Conservation (phyloP, 805 yeast genomes). For the Blastobotrys peoriensis region DNA sequence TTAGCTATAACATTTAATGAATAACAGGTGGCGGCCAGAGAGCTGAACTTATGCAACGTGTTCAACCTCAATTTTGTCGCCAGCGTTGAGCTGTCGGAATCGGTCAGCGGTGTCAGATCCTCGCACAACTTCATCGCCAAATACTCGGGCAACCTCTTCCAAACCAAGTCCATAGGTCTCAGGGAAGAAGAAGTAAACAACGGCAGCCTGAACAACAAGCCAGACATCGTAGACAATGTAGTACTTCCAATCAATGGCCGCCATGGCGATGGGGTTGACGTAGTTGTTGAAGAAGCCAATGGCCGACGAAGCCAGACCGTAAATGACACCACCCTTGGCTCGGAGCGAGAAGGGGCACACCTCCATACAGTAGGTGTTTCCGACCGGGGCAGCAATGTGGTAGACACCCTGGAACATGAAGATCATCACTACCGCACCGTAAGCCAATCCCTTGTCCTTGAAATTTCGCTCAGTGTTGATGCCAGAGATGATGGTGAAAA, state of each 20-base stretch:
- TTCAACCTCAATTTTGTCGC: not conserved
- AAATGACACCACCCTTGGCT: constrained; percentile 37
- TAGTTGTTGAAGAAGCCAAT: constrained; percentile 29
- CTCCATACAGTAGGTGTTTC: constrained; percentile 20
- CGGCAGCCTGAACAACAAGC: constrained; percentile 27
- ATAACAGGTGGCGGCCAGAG: too few relatives aligned
- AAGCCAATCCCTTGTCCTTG: constrained; percentile 36
- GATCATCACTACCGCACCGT: constrained; percentile 47
- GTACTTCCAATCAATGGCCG: constrained; percentile 38
- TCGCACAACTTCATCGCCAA: constrained; percentile 27
- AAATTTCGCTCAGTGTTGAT: constrained; percentile 38
- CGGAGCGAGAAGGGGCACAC: constrained; percentile 29
- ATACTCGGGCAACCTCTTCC: constrained; percentile 39
- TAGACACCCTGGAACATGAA: constrained; percentile 30
- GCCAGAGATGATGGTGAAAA: constrained; percentile 45
- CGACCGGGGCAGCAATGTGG: constrained; percentile 13
- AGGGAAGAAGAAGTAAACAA: constrained; percentile 34
- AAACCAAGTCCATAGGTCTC: constrained; percentile 40
- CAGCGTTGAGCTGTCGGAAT: constrained; percentile 1
- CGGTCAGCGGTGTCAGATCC: constrained; percentile 5
- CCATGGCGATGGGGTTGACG: constrained; percentile 37
- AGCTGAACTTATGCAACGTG: not conserved
- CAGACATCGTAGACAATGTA: constrained; percentile 32
- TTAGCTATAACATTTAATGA: too few relatives aligned
- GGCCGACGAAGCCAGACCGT: constrained; percentile 17